phyloP scores from a whole-genome alignment of 768 basidiomycete genomes.

The Mycena leptocephala region DNA sequence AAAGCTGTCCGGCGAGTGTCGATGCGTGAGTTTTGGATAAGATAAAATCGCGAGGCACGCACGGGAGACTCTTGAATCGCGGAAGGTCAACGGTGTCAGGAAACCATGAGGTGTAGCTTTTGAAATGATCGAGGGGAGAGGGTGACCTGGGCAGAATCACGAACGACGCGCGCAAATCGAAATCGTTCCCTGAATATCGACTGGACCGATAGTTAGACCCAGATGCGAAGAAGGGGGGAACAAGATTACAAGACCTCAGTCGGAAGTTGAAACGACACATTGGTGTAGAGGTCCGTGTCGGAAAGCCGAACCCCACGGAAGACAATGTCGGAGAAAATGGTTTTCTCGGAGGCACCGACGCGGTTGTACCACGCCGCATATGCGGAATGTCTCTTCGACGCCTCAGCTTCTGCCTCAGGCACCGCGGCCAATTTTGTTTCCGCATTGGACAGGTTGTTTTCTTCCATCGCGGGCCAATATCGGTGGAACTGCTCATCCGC shows the following conservation, averaged over 20 bases:
- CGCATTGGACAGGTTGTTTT: not conserved
- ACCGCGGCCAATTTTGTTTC: no score
- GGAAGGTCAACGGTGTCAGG: not conserved
- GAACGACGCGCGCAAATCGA: conserved; percentile 13
- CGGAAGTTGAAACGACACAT: conserved; percentile 47
- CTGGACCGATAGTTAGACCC: no score
- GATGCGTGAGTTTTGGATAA: not conserved
- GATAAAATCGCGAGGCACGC: not conserved
- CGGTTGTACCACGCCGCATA: not conserved
- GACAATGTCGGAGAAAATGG: conserved; percentile 47
- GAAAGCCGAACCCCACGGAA: no score
- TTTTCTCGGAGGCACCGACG: conserved; percentile 9
- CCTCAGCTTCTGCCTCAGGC: not conserved
- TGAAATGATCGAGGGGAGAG: not conserved
- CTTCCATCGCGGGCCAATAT: not conserved
- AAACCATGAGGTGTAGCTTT: not conserved
- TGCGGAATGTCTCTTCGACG: not conserved
- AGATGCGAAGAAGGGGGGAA: not conserved
- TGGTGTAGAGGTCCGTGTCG: conserved; percentile 42
- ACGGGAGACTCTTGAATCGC: conserved; percentile 13
- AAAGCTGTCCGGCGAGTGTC: not conserved
- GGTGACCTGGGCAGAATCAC: not conserved
- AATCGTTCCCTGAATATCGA: not conserved
- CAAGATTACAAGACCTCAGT: conserved; percentile 46
- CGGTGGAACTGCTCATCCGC: conserved; percentile 7